Evolutionary conservation across 441 rosid species (phyloP).

Genomic region (Raphanus hybrid): DNA sequence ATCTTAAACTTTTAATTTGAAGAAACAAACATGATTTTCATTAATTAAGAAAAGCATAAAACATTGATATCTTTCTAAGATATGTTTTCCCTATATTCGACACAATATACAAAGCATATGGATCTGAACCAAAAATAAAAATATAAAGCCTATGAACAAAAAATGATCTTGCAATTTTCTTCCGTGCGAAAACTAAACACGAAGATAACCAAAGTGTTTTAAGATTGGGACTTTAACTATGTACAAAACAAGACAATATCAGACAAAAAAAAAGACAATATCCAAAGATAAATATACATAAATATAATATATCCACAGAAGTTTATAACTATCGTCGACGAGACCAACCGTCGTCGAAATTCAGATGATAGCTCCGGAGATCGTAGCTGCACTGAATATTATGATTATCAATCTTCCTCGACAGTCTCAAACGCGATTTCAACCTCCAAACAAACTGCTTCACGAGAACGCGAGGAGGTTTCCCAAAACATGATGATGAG

Average conservation of each 20-base stretch:
- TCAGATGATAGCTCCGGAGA: slow-evolving; percentile 61
- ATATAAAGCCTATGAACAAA: not conserved
- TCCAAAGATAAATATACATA: not conserved
- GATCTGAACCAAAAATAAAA: not conserved
- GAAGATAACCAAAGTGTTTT: not conserved
- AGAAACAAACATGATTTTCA: not conserved
- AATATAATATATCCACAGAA: not conserved
- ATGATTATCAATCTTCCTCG: slow-evolving; percentile 35
- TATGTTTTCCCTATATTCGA: not conserved
- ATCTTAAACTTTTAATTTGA: not conserved
- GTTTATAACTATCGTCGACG: slow-evolving; percentile 25
- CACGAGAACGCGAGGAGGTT: slow-evolving; percentile 34
- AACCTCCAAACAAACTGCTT: slow-evolving; percentile 55
- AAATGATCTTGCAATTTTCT: slow-evolving; percentile 5
- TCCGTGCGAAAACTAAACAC: slow-evolving; percentile 2
- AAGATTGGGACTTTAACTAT: slow-evolving; percentile 1
- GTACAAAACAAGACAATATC: slow-evolving; percentile 20
- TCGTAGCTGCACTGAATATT: slow-evolving; percentile 62
- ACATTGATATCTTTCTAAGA: not conserved
- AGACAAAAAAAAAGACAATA: slow-evolving; percentile 7
- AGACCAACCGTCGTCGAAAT: slow-evolving; percentile 65
- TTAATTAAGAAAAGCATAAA: not conserved
- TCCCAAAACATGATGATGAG: slow-evolving; percentile 40
- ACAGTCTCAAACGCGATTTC: slow-evolving; percentile 49
- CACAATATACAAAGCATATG: not conserved